Evolutionary conservation across 2,329 filamentous ascomycete species (phyloP).

Genomic region (Beauveria caledonica): DNA sequence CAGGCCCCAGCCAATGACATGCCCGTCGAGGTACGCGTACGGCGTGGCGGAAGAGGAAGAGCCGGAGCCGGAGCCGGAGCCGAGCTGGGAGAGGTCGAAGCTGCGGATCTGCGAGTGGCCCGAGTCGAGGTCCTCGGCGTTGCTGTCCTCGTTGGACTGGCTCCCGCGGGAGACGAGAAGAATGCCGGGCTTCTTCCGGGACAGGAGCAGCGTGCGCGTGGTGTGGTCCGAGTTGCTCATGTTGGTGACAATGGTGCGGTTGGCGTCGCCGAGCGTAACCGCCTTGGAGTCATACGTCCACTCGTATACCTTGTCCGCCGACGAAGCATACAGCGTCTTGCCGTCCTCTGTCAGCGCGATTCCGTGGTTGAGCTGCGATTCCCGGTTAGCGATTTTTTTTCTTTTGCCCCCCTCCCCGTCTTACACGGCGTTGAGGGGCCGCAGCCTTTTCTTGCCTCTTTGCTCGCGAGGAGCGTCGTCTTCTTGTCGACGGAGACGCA

Average conservation of each 20-base stretch:
- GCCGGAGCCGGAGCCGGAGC: conserved; percentile 11
- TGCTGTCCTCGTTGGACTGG: conserved; percentile 51
- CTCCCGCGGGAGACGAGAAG: conserved; percentile 61
- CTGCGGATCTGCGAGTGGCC: conserved; percentile 62
- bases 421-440: too few species aligned
- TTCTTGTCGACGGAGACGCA: conserved; percentile 32
- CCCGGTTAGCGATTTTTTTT: conserved; percentile 13
- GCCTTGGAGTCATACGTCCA: conserved; percentile 56
- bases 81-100: conserved; percentile 33
- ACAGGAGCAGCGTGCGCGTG: conserved; percentile 59
- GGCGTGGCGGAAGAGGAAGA: conserved; percentile 17
- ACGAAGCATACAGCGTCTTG: conserved; percentile 49
- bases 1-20: conserved; percentile 57
- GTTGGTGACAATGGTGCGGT: conserved; percentile 48
- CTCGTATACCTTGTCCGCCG: conserved; percentile 47
- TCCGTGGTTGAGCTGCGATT: conserved; percentile 44
- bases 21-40: conserved; percentile 40
- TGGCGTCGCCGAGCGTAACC: conserved; percentile 33
- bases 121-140: conserved; percentile 39
- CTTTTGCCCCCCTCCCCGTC: conserved; percentile 21
- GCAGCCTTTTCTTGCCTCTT: conserved; percentile 21
- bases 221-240: conserved; percentile 57
- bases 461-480: conserved; percentile 28
- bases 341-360: conserved; percentile 45
- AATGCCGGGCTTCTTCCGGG: conserved; percentile 42